Evolutionary conservation across 2,329 filamentous ascomycete genomes (phyloP).

Genomic region (Microdochium paspali): DNA sequence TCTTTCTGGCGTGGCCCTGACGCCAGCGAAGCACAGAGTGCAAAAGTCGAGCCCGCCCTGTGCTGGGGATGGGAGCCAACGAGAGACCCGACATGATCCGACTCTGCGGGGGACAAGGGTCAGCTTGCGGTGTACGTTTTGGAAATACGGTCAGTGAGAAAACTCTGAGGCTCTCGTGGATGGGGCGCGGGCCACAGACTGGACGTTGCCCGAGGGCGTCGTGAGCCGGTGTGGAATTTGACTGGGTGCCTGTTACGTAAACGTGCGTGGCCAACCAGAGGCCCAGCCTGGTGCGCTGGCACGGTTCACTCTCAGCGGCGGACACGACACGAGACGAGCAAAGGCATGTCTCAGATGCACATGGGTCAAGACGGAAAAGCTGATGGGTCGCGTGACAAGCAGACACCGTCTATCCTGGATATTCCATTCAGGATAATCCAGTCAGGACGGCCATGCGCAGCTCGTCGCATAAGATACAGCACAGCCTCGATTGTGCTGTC

Average conservation of each 20-base stretch:
- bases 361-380: neutral
- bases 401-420: neutral
- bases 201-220: neutral
- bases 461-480: too few relatives aligned
- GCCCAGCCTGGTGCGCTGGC: neutral
- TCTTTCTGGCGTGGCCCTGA: neutral
- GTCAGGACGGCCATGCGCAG: too few relatives aligned
- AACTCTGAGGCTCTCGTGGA: neutral
- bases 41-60: too few relatives aligned
- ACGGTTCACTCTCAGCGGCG: too few relatives aligned
- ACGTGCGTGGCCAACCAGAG: neutral
- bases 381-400: neutral
- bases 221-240: neutral
- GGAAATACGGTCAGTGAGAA: neutral
- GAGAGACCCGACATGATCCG: neutral
- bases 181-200: neutral
- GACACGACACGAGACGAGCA: too few relatives aligned
- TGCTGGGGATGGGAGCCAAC: neutral
- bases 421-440: too few relatives aligned
- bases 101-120: neutral
- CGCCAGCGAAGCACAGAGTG: neutral
- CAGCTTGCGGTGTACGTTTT: neutral
- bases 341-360: neutral
- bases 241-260: neutral
- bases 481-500: too few relatives aligned